Evolutionary conservation across 176 grass and related monocot species (phyloP), one percentile per base, ranked within the genome.

Genomic region (Avena insularis): DNA sequence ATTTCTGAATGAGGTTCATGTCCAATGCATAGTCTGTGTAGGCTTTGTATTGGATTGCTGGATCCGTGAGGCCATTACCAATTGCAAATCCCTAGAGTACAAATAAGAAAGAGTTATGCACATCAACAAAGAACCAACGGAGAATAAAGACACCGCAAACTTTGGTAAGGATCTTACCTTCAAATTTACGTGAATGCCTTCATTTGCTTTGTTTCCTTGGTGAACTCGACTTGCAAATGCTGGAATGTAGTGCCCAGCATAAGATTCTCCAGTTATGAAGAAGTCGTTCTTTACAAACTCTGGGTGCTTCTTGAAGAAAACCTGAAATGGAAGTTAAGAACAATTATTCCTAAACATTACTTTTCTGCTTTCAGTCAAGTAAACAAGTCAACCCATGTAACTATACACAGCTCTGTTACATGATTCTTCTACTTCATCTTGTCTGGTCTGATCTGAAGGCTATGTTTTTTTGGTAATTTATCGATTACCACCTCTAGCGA

Each of bases 231-330:
- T 93, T 46, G 92, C 97, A 83, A 98, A 92, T 87, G 97, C 94
- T 38, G 97, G 97, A 91, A 98, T 91, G 80, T 96, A 98, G 89
- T 98, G 97, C 51, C 97, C 97, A 82, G 97, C 97, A 85, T 96
- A 98, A 55, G 97, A 98, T 66, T 98, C 97, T 83, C 97, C 97
- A 9, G 97, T 96, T 86, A 98, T 94, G 40, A 84, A 96, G 58
- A 98, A 98, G 70, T 98, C 92, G 33, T 98, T 96, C 11, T 86
- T 89, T 43, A 54, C 83, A 75, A 90, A 90, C 23, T 98, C 94
- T 2, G 94, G 92, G 57, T 98, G 97, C 79, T 96, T 95, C 78
- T 86, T 79, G 62, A 96, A 98, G 82, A 98, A 98, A 10, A 87
- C 94, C 94, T 98, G 83, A 66, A 74, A 91, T 38, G 5, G 43